Evolutionary conservation across 805 yeast species (phyloP), one percentile per base, ranked within the genome.

Genomic region (Spathaspora sp.): DNA sequence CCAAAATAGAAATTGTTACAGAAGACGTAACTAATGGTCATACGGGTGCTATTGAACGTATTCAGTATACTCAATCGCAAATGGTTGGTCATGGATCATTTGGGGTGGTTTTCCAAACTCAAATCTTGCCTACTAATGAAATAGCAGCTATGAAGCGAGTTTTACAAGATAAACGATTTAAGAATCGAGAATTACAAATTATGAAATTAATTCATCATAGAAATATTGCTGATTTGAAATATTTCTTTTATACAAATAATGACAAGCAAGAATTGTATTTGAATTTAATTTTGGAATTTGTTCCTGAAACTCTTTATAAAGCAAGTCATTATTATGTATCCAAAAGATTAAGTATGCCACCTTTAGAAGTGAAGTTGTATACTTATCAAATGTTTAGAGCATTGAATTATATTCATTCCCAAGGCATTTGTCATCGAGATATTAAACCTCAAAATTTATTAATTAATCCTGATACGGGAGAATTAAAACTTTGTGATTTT

Each of bases 1-100:
- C 75, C 48, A 70, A 69, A 67, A 66, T 72, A 68, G 79, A 75
- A 58, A 67, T 75, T 46, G 68, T 83, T 40, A 78, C 82, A 48
- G 91, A 87, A 65, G 80, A 77, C 50, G 94, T 85, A 52, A 81
- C 79, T 59, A 86, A 86, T 60, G 92, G 93, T 42, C 84, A 78
- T 62, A 81, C 86, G 8, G 90, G 87, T 50, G 83, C 82, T 55
- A 61, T 74, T 29, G 74, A 76, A 48, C 79, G 81, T 48, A 80
- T 93, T 51, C 82, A 85, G 47, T 90, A 89, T 71, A 86, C 92
- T 16, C 90, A 86, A 61, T 81, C 89, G 42, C 87, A 89, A 58
- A 91, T 92, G 79, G 94, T 93, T 42, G 99, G 99, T n/a, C 96
- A 89, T 69, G 99, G 99, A 10, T 92, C 98, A n/a, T 94, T 94